phyloP scores from a whole-genome alignment of 2,329 filamentous ascomycete species.

The Lasiodiplodia gonubiensis region DNA sequence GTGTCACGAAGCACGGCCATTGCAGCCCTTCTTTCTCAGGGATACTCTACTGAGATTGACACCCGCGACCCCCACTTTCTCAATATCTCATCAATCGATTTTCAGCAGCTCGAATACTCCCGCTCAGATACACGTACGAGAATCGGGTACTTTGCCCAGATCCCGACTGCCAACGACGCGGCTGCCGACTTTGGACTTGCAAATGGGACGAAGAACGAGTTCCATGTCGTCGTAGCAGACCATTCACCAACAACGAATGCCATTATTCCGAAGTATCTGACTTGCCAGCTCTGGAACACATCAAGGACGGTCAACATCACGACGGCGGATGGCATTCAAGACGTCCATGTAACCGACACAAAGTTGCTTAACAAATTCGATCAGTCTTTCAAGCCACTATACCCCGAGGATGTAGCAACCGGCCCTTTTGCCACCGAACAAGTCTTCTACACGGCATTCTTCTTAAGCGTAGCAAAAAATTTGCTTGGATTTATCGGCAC shows the following conservation, averaged over 20 bases:
- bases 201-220: not conserved
- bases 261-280: not conserved
- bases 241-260: not conserved
- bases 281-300: not conserved
- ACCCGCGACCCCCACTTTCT: not conserved
- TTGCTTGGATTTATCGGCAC: not conserved
- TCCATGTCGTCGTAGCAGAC: not conserved
- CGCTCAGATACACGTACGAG: not conserved
- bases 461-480: not conserved
- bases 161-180: not conserved
- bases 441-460: not conserved
- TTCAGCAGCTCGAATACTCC: not conserved
- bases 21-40: not conserved
- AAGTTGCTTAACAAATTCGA: not conserved
- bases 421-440: not conserved
- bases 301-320: not conserved
- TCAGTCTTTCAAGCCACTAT: not conserved
- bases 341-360: not conserved
- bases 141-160: not conserved
- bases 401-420: not conserved
- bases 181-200: not conserved
- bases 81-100: not conserved
- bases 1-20: not conserved
- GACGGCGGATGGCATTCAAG: not conserved
- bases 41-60: not conserved